Percentiles rank a stretch among this genome's conserved stretches.
Conservation (phyloP, 2,329 filamentous ascomycete species). For the Teratosphaeria pseudoeucalypti region DNA sequence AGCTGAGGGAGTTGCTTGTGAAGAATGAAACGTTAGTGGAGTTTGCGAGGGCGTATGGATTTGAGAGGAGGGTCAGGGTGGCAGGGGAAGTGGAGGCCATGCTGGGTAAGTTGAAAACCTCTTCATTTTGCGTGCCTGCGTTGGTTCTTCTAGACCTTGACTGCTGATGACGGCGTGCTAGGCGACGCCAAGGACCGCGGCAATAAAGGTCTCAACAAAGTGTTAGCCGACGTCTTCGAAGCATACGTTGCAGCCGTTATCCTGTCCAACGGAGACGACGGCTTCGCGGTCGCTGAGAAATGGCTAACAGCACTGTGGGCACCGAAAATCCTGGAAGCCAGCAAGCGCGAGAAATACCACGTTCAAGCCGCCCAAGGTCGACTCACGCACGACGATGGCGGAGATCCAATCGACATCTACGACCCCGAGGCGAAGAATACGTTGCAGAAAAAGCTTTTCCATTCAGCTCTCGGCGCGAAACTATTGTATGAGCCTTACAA, state of each 20-base stretch:
- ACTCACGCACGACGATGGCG: constrained; percentile 14
- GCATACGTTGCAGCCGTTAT: constrained; percentile 77
- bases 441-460: constrained; percentile 26
- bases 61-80: constrained; percentile 55
- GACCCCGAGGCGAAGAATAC: constrained; percentile 30
- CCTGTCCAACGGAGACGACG: constrained; percentile 53
- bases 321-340: constrained; percentile 44
- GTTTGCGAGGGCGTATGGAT: constrained; percentile 60
- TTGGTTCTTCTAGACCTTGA: not conserved
- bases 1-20: constrained; percentile 67
- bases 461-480: constrained; percentile 21
- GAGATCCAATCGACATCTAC: constrained; percentile 20
- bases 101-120: constrained; percentile 5
- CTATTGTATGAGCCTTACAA: constrained; percentile 41
- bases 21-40: constrained; percentile 67
- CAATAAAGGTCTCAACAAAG: constrained; percentile 55
- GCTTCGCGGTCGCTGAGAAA: constrained; percentile 48
- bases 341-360: constrained; percentile 4
- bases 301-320: constrained; percentile 74
- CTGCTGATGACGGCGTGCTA: not conserved
- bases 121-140: not conserved
- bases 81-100: constrained; percentile 20
- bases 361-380: not conserved
- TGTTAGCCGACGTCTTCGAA: constrained; percentile 80
- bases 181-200: constrained; percentile 16